Percentiles rank a stretch among this genome's conserved stretches.
Conservation (phyloP, 352 stramenopile species). For the Lagenidium sp. region DNA sequence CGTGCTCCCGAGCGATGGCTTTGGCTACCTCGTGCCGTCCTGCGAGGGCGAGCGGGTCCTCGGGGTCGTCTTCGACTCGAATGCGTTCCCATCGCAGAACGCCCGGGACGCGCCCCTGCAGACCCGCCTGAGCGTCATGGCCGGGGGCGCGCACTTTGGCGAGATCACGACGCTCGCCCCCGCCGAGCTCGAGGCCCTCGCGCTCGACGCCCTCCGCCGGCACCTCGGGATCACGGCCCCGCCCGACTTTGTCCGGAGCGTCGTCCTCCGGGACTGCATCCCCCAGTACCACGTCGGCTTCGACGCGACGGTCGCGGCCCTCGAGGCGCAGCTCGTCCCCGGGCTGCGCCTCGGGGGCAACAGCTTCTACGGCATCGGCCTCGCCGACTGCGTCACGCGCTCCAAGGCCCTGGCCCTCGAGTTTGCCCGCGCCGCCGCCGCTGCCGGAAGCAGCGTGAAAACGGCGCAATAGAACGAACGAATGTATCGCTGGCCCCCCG, state of each 20-base stretch:
- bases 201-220: slow-evolving; percentile 52
- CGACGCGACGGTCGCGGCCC: slow-evolving; percentile 36
- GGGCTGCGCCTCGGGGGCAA: slow-evolving; percentile 65
- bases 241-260: slow-evolving; percentile 46
- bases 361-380: slow-evolving; percentile 81
- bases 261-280: slow-evolving; percentile 57
- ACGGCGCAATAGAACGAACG: no score
- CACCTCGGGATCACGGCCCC: slow-evolving; percentile 56
- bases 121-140: slow-evolving; percentile 81
- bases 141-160: slow-evolving; percentile 67
- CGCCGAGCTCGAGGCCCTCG: slow-evolving; percentile 45
- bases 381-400: slow-evolving; percentile 77
- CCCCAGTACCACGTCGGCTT: slow-evolving; percentile 85
- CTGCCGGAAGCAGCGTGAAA: no score
- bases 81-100: slow-evolving; percentile 84
- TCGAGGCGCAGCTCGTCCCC: slow-evolving; percentile 45
- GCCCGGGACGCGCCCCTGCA: slow-evolving; percentile 16
- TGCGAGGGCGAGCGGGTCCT: slow-evolving; percentile 64
- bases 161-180: slow-evolving; percentile 32
- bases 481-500: no score
- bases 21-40: slow-evolving; percentile 79
- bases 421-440: slow-evolving; percentile 19
- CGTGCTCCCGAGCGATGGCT: slow-evolving; percentile 58
- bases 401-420: slow-evolving; percentile 71
- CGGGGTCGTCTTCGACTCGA: slow-evolving; percentile 84